Base-by-base conservation (phyloP, 139 green algal genomes). In the Chlorella sorokiniana region DNA sequence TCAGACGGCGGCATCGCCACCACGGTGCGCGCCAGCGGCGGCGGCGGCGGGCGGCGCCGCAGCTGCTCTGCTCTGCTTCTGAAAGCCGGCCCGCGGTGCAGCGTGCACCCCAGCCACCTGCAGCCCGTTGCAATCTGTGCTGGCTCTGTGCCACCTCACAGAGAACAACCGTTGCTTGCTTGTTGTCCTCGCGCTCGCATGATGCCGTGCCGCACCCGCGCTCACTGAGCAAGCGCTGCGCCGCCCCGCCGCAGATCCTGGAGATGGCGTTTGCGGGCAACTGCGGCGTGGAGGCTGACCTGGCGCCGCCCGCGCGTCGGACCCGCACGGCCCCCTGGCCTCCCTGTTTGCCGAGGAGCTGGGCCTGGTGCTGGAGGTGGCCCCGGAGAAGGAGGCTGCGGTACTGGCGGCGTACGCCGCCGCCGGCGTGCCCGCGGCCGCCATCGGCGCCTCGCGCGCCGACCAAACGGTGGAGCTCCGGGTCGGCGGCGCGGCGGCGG, bases 251-350 rank as follows among this genome's bases (percentile, higher is more conserved):
- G 56, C 75, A 81, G 75, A 82, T 98, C 70, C 87, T 98, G 65
- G 97, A 99, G 91, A 99, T 99, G 95, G 95, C 95, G 22, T 99
- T 98, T 90, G 90, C 93, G 23, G 93, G 94, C 82, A 92, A 97
- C 87, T 86, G 69, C 29, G 94, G 92, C 51, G 51, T 96, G n/a
- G 69, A 81, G 16, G 93, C 92, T 10, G 90, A 96, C 79, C 79
- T 98, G 52, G 84, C 91, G 1, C 29, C 64, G 4, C 41, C 84
- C 7, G 76, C n/a, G n/a, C 87, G 20, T 31, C 76, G 7, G 44
- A 86, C 69, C 45, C 70, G 29, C 73, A 86, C 31, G 85, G 84
- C 63, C 78, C 86, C 45, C 73, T 94, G 56, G 90, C 89, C 0
- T 65, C 91, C 8, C 91, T 99, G 6, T 99, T 98, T 87, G 91